Conservation (phyloP, 176 grass and related monocot species). For the Aegilops umbellulata region DNA sequence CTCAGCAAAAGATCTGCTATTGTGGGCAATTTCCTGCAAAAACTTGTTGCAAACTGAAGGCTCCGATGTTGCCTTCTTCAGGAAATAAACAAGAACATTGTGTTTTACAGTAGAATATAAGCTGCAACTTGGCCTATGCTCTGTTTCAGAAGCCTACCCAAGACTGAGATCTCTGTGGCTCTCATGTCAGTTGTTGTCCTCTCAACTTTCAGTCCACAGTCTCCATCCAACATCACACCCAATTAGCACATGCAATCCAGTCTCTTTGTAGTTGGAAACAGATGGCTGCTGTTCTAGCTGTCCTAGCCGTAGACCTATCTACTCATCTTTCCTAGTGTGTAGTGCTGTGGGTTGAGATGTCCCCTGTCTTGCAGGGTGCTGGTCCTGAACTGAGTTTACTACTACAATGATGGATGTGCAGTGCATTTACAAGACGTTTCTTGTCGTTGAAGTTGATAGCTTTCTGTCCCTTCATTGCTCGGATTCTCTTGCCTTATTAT, state of each 20-base stretch:
- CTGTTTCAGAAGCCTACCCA: background rate
- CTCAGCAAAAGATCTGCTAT: background rate
- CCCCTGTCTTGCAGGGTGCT: constrained; percentile 30
- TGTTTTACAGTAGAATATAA: background rate
- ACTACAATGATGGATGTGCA: background rate
- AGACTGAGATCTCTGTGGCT: background rate
- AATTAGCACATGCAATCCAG: constrained; percentile 14
- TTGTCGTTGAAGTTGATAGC: background rate
- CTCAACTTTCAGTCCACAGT: background rate
- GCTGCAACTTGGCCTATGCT: background rate
- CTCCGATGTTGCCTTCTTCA: background rate
- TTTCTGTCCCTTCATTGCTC: constrained; percentile 4
- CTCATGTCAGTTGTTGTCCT: constrained; percentile 27
- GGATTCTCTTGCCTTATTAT: constrained; percentile 22
- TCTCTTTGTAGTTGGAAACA: background rate
- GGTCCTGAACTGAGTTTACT: constrained; percentile 17
- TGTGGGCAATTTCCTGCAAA: background rate
- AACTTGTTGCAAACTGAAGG: background rate
- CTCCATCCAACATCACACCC: constrained; percentile 8
- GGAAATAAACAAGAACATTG: background rate
- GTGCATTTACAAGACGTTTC: background rate
- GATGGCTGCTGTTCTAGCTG: constrained; percentile 10
- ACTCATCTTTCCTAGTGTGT: background rate
- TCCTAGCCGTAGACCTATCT: background rate
- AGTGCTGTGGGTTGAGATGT: constrained; percentile 51